A percentile compares a stretch with the other conserved stretches of the same genome.
Evolutionary conservation across 345 rosid genomes (phyloP).

Genomic region (Eucalyptus curtisii): DNA sequence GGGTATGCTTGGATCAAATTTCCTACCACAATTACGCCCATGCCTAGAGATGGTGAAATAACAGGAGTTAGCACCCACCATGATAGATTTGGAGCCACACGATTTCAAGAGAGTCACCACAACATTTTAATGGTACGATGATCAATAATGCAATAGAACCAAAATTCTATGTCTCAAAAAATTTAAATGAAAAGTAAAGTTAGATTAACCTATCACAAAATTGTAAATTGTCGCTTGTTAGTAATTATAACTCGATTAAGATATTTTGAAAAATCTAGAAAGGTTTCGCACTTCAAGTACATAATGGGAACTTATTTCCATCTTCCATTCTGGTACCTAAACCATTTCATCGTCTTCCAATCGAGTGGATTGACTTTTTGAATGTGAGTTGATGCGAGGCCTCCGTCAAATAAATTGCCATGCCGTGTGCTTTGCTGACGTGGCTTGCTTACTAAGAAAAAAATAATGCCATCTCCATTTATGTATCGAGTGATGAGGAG

Average conservation of each 20-base stretch:
- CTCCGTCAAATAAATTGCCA: neutral
- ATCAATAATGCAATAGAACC: neutral
- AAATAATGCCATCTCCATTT: neutral
- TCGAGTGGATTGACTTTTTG: neutral
- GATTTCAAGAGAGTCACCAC: too few species aligned
- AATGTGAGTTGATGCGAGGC: neutral
- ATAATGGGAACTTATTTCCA: neutral
- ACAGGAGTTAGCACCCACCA: too few species aligned
- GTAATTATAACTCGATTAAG: neutral
- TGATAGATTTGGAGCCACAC: too few species aligned
- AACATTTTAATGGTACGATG: too few species aligned
- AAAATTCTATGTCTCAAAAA: neutral
- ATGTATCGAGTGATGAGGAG: accelerated
- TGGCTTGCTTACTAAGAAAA: neutral
- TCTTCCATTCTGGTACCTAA: neutral
- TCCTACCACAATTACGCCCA: too few species aligned
- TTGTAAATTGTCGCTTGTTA: neutral
- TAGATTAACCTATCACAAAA: neutral
- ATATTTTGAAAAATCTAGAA: too few species aligned
- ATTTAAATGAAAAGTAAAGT: too few species aligned
- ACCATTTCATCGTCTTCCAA: neutral
- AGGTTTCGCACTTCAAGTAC: neutral
- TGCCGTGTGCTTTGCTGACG: accelerated
- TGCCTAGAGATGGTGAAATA: too few species aligned
- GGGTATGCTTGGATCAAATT: too few species aligned